Percentiles rank a stretch among this genome's conserved stretches.
These are phyloP conservation scores for Hypsizygus marmoreus DNA, from an alignment of 768 basidiomycete genomes.

Conservation along the genomic window DNA sequence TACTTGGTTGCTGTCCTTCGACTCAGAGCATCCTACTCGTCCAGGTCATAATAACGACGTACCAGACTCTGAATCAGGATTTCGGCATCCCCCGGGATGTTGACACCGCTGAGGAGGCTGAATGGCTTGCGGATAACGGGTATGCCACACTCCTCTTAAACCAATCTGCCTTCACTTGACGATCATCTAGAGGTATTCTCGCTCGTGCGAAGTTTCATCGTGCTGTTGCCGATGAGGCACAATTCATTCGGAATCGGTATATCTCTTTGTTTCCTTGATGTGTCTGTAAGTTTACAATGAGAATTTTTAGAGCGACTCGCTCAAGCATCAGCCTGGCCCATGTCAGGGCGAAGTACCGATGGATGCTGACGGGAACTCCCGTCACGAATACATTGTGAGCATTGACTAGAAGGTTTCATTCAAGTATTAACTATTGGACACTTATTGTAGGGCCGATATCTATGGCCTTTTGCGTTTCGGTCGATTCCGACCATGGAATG, in stretches of 20 bases:
- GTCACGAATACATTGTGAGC: slow-evolving; percentile 69
- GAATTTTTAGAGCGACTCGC: slow-evolving; percentile 46
- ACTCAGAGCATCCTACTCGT: not conserved
- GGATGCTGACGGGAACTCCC: slow-evolving; percentile 80
- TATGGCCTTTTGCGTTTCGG: slow-evolving; percentile 74
- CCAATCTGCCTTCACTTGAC: not conserved
- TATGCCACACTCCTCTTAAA: slow-evolving; percentile 21
- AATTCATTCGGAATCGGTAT: slow-evolving; percentile 70
- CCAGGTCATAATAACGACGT: slow-evolving; percentile 76
- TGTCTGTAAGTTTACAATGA: not conserved
- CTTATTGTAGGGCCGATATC: slow-evolving; percentile 56
- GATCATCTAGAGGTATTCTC: slow-evolving; percentile 68
- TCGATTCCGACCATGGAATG: slow-evolving; percentile 68
- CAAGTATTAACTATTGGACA: not conserved
- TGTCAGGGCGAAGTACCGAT: slow-evolving; percentile 66
- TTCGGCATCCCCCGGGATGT: slow-evolving; percentile 54
- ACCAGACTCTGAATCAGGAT: slow-evolving; percentile 68
- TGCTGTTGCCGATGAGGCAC: slow-evolving; percentile 78
- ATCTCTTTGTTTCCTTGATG: not conserved
- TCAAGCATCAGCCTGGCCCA: slow-evolving; percentile 60
- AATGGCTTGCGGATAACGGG: slow-evolving; percentile 55
- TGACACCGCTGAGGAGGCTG: slow-evolving; percentile 45
- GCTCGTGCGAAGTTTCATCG: slow-evolving; percentile 66
- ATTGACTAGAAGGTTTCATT: not conserved
- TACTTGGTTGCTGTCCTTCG: not conserved